A percentile compares a stretch with the other conserved stretches of the same genome.
Evolutionary conservation across 768 basidiomycete genomes (phyloP).

Genomic region (Leucocoprinus birnbaumii): DNA sequence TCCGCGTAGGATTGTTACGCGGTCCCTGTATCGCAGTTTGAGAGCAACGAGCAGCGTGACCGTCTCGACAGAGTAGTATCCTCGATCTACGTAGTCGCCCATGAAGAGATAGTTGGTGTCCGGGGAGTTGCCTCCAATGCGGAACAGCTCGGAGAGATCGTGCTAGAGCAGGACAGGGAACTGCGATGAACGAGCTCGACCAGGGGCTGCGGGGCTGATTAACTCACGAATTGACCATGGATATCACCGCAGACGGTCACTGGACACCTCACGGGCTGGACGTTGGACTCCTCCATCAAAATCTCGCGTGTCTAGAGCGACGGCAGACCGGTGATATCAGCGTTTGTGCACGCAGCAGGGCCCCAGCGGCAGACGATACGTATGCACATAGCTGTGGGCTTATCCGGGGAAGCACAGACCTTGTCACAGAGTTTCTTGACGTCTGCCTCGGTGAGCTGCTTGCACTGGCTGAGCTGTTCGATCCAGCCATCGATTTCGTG

Average conservation of each 20-base stretch:
- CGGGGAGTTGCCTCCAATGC: conserved; percentile 97
- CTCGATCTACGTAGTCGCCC: conserved; percentile 97
- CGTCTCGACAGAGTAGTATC: conserved; percentile 99
- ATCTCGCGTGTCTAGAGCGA: conserved; percentile 87
- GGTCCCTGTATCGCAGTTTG: conserved; percentile 96
- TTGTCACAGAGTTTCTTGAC: conserved; percentile 99
- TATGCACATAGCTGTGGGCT: conserved; percentile 12
- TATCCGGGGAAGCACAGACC: conserved; percentile 48
- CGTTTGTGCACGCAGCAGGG: conserved; percentile 4
- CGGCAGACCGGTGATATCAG: conserved; percentile 8
- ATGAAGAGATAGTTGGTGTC: conserved; percentile 99
- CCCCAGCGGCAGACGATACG: conserved; percentile 10
- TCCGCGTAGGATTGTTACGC: conserved; percentile 97
- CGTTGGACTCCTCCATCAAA: conserved; percentile 98
- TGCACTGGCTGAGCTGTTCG: conserved; percentile 94
- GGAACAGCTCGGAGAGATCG: conserved; percentile 97
- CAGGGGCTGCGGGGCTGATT: conserved; percentile 9
- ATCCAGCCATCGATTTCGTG: conserved; percentile 97
- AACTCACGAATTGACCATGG: conserved; percentile 98
- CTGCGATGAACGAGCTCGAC: neutral
- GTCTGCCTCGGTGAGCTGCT: conserved; percentile 91
- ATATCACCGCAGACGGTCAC: conserved; percentile 99
- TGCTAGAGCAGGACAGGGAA: conserved; percentile 55
- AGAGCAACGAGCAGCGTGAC: conserved; percentile 90
- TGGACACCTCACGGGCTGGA: conserved; percentile 96